phyloP scores from a whole-genome alignment of 352 stramenopile genomes.

The Phytophthora pinifolia region DNA sequence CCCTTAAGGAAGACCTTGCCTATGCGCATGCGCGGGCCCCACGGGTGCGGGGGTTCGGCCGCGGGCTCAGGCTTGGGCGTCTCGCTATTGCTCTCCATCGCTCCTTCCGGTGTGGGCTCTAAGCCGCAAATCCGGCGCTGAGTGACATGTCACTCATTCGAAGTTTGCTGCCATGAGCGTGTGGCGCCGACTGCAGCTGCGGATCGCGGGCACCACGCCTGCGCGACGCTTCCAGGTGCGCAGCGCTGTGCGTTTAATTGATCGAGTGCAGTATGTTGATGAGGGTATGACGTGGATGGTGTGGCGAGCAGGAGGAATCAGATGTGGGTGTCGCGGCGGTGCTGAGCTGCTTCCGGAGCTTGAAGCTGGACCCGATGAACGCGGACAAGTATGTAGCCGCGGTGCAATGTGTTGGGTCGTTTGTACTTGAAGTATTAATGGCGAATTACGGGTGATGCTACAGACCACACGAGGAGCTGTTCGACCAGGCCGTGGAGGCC shows the following conservation, averaged over 20 bases:
- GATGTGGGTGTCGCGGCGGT: constrained; percentile 79
- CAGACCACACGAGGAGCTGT: constrained; percentile 72
- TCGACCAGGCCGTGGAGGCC: constrained; percentile 67
- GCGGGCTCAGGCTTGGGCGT: constrained; percentile 19
- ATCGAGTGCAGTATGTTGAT: neutral
- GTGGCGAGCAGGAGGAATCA: constrained; percentile 61
- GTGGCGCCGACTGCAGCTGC: constrained; percentile 75
- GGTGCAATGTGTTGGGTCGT: neutral
- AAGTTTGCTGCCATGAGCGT: constrained; percentile 44
- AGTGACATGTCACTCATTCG: constrained; percentile 9
- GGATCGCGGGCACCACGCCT: constrained; percentile 75
- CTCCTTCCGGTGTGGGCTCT: neutral
- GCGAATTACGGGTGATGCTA: constrained; percentile 1
- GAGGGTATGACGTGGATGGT: neutral
- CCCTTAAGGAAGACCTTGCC: constrained; percentile 87
- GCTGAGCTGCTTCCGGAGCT: constrained; percentile 73
- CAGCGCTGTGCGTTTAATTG: neutral
- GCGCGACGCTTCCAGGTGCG: constrained; percentile 77
- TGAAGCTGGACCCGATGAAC: constrained; percentile 54
- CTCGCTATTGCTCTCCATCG: constrained; percentile 31
- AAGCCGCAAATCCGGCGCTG: constrained; percentile 14
- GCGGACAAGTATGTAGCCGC: constrained; percentile 37
- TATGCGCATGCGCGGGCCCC: constrained; percentile 80
- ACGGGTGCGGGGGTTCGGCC: constrained; percentile 54
- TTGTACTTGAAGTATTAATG: constrained; percentile 7